Conservation (phyloP, 2,329 filamentous ascomycete species). For the Keithomyces neogunnii region DNA sequence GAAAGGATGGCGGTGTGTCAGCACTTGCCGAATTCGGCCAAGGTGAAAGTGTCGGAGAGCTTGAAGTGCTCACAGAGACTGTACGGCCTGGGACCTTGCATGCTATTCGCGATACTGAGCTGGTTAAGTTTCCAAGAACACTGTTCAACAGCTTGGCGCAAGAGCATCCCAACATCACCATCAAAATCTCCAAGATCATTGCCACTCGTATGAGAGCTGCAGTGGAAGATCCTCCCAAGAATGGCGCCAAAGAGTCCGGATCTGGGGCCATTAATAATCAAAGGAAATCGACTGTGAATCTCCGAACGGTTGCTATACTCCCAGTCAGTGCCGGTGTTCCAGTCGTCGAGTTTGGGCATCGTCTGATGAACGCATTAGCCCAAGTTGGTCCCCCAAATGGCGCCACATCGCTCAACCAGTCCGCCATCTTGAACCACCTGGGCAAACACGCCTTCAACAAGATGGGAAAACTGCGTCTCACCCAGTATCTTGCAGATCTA, state of each 20-base stretch:
- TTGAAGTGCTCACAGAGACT: conserved; percentile 95
- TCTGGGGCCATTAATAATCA: conserved; percentile 44
- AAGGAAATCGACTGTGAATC: conserved; percentile 79
- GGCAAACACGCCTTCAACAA: conserved; percentile 94
- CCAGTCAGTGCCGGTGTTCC: conserved; percentile 88
- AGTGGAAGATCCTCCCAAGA: conserved; percentile 69
- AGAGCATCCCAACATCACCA: conserved; percentile 95
- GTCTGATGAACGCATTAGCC: conserved; percentile 75
- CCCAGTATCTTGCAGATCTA: conserved; percentile 90
- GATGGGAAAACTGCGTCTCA: conserved; percentile 93
- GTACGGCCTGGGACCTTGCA: conserved; percentile 84
- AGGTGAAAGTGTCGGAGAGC: conserved; percentile 92
- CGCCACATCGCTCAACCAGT: conserved; percentile 86
- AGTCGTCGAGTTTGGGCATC: conserved; percentile 88
- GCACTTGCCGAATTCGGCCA: conserved; percentile 91
- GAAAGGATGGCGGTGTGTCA: conserved; percentile 70
- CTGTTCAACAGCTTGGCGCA: conserved; percentile 96
- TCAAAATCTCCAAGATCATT: conserved; percentile 98
- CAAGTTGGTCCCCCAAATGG: conserved; percentile 88
- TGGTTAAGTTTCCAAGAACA: conserved; percentile 92
- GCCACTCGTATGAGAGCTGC: conserved; percentile 87
- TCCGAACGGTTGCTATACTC: conserved; percentile 85
- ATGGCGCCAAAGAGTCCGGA: conserved; percentile 55
- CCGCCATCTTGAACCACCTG: conserved; percentile 87
- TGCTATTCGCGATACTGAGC: conserved; percentile 90